Conservation (phyloP, 345 rosid genomes). For the Erucastrum elatum region DNA sequence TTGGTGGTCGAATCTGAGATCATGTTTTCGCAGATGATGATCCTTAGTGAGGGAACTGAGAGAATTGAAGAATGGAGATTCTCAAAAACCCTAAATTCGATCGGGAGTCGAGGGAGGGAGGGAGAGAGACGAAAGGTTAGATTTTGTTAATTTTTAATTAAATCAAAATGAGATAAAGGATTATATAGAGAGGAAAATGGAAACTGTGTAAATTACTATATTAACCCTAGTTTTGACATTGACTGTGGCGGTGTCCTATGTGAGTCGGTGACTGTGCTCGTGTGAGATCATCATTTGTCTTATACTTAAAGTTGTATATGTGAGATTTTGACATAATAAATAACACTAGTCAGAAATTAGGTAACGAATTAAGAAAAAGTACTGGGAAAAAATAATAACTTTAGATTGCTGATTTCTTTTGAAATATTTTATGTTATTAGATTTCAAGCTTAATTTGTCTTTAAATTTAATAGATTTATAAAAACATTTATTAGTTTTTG, state of each 20-base stretch:
- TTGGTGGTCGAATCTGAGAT: slow-evolving; percentile 59
- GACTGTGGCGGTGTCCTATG: neutral
- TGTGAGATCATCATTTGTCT: neutral
- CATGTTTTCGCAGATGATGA: slow-evolving; percentile 41
- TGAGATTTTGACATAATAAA: neutral
- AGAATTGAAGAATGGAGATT: slow-evolving; percentile 21
- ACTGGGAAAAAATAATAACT: too few species aligned
- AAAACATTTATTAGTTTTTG: neutral
- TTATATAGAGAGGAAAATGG: slow-evolving; percentile 47
- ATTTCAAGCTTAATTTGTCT: neutral
- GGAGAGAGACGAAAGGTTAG: slow-evolving; percentile 16
- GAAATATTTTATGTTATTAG: neutral
- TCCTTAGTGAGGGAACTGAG: neutral
- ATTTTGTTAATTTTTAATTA: slow-evolving; percentile 7
- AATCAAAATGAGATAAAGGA: slow-evolving; percentile 19
- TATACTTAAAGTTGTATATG: neutral
- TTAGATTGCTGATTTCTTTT: neutral
- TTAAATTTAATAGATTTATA: neutral
- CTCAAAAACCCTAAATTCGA: slow-evolving; percentile 60
- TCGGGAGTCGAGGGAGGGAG: slow-evolving; percentile 30
- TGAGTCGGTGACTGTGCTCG: neutral
- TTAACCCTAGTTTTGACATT: slow-evolving; percentile 4
- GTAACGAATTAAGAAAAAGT: too few species aligned
- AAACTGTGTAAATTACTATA: slow-evolving; percentile 33
- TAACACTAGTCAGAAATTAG: too few species aligned